Evolutionary conservation across 2,329 filamentous ascomycete genomes (phyloP).

Genomic region (Calycina herbarum): DNA sequence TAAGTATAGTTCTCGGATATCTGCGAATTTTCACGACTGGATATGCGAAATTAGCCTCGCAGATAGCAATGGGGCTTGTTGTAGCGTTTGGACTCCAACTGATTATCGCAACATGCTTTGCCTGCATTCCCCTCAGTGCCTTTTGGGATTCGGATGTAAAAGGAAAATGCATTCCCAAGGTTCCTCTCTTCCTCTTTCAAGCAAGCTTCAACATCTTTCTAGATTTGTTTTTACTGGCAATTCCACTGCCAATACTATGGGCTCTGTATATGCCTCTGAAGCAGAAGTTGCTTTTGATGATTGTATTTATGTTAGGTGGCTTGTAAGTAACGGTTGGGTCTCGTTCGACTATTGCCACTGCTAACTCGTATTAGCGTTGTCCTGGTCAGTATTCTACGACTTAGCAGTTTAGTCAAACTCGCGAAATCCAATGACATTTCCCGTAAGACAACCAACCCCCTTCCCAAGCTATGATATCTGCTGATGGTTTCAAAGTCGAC

Average conservation of each 20-base stretch:
- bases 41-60: neutral
- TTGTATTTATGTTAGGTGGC: neutral
- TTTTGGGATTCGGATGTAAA: neutral
- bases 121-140: neutral
- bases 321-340: neutral
- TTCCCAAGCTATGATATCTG: no score
- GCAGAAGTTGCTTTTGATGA: neutral
- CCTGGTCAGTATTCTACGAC: neutral
- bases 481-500: neutral
- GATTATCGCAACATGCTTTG: neutral
- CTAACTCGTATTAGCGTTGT: neutral
- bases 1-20: neutral
- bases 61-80: neutral
- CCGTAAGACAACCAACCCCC: neutral
- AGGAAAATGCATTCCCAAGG: neutral
- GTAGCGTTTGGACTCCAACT: neutral
- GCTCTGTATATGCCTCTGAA: conserved; percentile 1
- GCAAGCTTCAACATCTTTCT: neutral
- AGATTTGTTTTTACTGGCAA: neutral
- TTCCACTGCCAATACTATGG: conserved; percentile 1
- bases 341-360: neutral
- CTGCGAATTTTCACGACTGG: neutral
- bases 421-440: neutral
- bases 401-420: neutral
- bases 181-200: neutral